Percentiles rank a stretch among this genome's conserved stretches.
Conservation (phyloP, 1,284 basidiomycete genomes). For the Leccinum huronense region DNA sequence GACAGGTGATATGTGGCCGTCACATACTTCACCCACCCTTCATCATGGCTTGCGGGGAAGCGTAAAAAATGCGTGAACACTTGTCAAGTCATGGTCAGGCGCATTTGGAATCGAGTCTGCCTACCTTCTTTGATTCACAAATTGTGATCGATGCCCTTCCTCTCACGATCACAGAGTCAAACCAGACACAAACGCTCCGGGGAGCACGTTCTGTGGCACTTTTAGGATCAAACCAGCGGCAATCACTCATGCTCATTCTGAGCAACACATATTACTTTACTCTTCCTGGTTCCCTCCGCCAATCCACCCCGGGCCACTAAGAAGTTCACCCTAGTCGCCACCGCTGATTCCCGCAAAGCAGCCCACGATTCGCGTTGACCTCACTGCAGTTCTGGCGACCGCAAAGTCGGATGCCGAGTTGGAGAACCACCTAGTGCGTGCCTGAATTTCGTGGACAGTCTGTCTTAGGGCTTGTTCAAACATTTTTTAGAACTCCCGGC, state of each 20-base stretch:
- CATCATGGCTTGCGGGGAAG: constrained; percentile 8
- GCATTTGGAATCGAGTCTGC: constrained; percentile 22
- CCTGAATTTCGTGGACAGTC: not conserved
- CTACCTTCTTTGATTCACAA: constrained; percentile 24
- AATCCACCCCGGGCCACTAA: constrained; percentile 3
- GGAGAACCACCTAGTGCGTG: constrained; percentile 15
- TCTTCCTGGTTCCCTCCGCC: constrained; percentile 4
- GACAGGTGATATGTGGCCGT: constrained; percentile 40
- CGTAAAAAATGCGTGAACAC: constrained; percentile 34
- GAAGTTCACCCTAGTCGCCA: not conserved
- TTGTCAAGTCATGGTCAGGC: constrained; percentile 57
- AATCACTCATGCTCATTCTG: not conserved
- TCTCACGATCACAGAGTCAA: not conserved
- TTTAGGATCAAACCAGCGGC: not conserved
- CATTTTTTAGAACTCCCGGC: constrained; percentile 1
- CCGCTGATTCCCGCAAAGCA: not conserved
- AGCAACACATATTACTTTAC: not conserved
- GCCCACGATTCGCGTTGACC: constrained; percentile 6
- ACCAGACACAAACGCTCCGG: not conserved
- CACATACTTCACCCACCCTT: constrained; percentile 25
- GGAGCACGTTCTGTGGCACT: constrained; percentile 9
- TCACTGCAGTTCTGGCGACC: constrained; percentile 10
- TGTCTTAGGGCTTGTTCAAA: too few relatives aligned
- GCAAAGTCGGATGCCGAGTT: constrained; percentile 16
- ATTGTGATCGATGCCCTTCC: constrained; percentile 15